phyloP scores from a whole-genome alignment of 192 early-diverging fungal genomes.

The Coemansia sp. region DNA sequence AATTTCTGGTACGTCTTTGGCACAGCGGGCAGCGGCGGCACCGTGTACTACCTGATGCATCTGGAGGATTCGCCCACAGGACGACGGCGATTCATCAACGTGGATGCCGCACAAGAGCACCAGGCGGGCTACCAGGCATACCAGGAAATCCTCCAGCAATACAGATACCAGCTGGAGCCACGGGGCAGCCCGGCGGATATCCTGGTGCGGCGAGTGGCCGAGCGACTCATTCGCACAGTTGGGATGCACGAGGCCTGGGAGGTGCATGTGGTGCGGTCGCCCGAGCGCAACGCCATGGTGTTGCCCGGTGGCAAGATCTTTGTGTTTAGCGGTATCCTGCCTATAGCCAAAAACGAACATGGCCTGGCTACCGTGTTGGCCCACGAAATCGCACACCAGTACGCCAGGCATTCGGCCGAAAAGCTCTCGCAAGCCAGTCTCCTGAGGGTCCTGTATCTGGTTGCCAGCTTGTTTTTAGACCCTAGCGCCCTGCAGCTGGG shows the following conservation, averaged over 20 bases:
- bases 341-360: slow-evolving; percentile 72
- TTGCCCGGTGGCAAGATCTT: slow-evolving; percentile 94
- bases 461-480: slow-evolving; percentile 67
- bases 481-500: slow-evolving; percentile 56
- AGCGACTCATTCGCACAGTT: slow-evolving; percentile 63
- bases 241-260: slow-evolving; percentile 83
- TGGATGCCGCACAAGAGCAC: slow-evolving; percentile 19
- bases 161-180: slow-evolving; percentile 65
- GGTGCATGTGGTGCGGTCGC: slow-evolving; percentile 80
- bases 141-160: slow-evolving; percentile 62
- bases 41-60: slow-evolving; percentile 38
- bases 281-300: slow-evolving; percentile 90
- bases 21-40: slow-evolving; percentile 7
- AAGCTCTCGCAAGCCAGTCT: slow-evolving; percentile 76
- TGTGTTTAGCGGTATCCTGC: slow-evolving; percentile 93
- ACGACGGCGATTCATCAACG: slow-evolving; percentile 47
- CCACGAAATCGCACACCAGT: slow-evolving; percentile 92
- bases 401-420: slow-evolving; percentile 89
- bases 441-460: slow-evolving; percentile 54
- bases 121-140: slow-evolving; percentile 70
- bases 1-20: slow-evolving; percentile 31
- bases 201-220: slow-evolving; percentile 69
- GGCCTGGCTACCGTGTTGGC: slow-evolving; percentile 91
- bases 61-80: slow-evolving; percentile 48
- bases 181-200: slow-evolving; percentile 55